A percentile compares a stretch with the other conserved stretches of the same genome.
Conservation (phyloP, 331 rosid species). For the Telfairia occidentalis region DNA sequence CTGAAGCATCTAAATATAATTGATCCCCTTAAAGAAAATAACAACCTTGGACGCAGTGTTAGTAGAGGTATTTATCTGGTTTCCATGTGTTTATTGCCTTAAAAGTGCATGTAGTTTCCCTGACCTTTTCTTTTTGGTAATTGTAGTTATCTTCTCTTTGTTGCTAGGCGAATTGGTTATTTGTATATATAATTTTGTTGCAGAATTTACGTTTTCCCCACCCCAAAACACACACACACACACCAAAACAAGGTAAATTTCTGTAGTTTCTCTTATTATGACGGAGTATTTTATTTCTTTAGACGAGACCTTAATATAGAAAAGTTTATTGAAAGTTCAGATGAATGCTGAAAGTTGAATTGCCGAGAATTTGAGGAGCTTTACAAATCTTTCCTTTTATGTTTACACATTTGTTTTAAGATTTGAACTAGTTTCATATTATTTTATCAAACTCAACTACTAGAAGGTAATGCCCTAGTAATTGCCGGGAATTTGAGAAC, state of each 20-base stretch:
- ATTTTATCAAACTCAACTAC: background rate
- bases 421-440: background rate
- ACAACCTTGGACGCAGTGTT: conserved; percentile 95
- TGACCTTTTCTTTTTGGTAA: background rate
- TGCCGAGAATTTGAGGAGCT: background rate
- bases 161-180: background rate
- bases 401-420: background rate
- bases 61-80: conserved; percentile 36
- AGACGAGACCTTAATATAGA: background rate
- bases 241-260: background rate
- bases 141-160: background rate
- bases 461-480: background rate
- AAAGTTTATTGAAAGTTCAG: background rate
- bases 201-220: background rate
- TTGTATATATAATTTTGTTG: background rate
- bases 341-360: background rate
- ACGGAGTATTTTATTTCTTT: background rate
- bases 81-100: conserved; percentile 8
- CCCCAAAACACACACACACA: background rate
- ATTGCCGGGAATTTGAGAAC: background rate
- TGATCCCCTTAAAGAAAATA: conserved; percentile 85
- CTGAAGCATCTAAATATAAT: conserved; percentile 78
- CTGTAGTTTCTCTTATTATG: background rate
- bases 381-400: background rate
- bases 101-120: background rate